Evolutionary conservation across 1,284 basidiomycete genomes (phyloP).

Genomic region (Boletus mariae): DNA sequence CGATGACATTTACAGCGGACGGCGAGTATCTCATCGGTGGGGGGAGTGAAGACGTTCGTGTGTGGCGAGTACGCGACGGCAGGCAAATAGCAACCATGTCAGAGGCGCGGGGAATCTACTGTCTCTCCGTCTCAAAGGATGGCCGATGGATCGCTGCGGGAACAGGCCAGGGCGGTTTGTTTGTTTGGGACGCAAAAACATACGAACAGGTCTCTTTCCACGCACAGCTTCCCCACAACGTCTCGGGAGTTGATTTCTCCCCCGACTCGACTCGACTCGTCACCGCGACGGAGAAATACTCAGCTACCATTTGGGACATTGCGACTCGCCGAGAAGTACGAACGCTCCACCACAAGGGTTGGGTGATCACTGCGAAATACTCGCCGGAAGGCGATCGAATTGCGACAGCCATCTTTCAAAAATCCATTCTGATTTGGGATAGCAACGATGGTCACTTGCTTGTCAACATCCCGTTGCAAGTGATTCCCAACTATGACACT

Average conservation of each 20-base stretch:
- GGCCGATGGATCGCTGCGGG: constrained; percentile 1
- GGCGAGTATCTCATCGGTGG: not conserved
- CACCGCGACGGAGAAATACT: not conserved
- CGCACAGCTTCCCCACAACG: not conserved
- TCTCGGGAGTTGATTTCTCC: not conserved
- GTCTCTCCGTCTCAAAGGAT: constrained; percentile 10
- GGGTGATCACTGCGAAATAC: not conserved
- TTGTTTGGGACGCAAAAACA: not conserved
- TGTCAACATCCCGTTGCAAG: no score
- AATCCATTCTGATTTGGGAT: no score
- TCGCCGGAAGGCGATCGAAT: not conserved
- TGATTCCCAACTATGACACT: no score
- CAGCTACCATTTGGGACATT: not conserved
- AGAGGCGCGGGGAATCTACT: not conserved
- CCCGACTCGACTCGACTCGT: not conserved
- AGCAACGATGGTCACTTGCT: no score
- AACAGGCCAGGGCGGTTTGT: not conserved
- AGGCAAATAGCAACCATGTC: not conserved
- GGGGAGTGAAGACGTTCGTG: not conserved
- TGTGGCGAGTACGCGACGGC: not conserved
- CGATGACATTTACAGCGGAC: constrained; percentile 1
- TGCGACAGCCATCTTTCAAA: not conserved
- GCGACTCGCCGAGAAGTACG: not conserved
- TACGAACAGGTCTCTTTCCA: not conserved
- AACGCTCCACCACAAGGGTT: not conserved